Evolutionary conservation across 2,329 filamentous ascomycete species (phyloP), one percentile per base, ranked within the genome.

Genomic region (Fusarium transvaalense): DNA sequence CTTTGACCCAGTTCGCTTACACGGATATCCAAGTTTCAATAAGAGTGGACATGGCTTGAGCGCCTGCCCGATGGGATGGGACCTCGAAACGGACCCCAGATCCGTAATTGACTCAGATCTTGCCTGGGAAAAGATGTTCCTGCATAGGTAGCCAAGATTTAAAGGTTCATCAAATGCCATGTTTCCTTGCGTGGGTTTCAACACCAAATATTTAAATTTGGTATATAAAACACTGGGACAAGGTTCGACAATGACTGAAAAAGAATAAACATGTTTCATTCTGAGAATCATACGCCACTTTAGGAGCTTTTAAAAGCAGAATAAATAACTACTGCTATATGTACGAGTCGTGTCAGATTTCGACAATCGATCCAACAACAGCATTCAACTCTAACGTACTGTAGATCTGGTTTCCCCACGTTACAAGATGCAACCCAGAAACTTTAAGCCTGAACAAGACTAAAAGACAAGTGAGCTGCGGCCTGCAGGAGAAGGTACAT

Each of bases 401-500:
- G n/a, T 55, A 63, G 53, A 64, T 65, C 60, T 21, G 39, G 34
- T 27, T 54, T 65, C 61, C 61, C 61, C 61, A 60, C 54, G 61
- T 64, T 65, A 37, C 27, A 65, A 64, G 41, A 43, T 60, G 25
- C 41, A 51, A 32, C 53, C 41, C n/a, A 42, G 10, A 37, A 56
- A 42, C 45, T 31, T 65, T 64, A 64, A 60, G 21, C 60, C 53
- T 38, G 53, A 60, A 64, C 19, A 56, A 65, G 60, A 64, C 37
- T 41, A 42, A 35, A 12, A 41, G 61, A 38, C 31, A 53, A 32
- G 31, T 60, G 46, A 54, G 61, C 23, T 64, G 61, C 61, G 29
- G 47, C 47, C 23, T 38, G 47, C 47, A 50, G 47, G 47, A 50
- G 46, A 19, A 56, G n/a, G 42, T 14, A 45, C 27, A 29, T 35